Conservation (phyloP, 768 basidiomycete genomes). For the Kwoniella pini region DNA sequence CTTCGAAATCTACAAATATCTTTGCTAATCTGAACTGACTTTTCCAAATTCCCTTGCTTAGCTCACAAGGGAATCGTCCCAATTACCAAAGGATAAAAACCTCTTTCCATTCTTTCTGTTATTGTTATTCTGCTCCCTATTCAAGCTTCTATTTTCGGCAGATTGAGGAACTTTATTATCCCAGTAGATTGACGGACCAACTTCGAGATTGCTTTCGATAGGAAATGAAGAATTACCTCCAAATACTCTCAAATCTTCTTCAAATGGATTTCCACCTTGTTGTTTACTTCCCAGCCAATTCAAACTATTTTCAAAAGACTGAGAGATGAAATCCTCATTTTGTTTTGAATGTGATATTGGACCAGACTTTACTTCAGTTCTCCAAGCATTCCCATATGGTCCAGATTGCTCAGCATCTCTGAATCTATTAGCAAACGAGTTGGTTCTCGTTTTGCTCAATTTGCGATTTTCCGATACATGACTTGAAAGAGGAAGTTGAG, state of each 20-base stretch:
- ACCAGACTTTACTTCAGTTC: background rate
- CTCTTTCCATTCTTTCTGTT: too few species aligned
- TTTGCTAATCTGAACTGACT: too few species aligned
- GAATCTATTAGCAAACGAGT: background rate
- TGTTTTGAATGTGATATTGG: too few species aligned
- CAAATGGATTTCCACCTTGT: constrained; percentile 10
- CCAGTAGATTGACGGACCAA: too few species aligned
- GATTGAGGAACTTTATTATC: too few species aligned
- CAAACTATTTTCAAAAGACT: background rate
- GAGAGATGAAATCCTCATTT: background rate
- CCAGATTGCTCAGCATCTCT: background rate
- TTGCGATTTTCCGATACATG: background rate
- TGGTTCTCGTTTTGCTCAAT: background rate
- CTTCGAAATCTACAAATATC: too few species aligned
- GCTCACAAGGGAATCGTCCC: too few species aligned
- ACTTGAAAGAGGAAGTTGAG: background rate
- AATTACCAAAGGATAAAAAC: too few species aligned
- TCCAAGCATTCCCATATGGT: background rate
- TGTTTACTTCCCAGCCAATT: background rate
- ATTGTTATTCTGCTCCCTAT: too few species aligned
- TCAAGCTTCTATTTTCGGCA: too few species aligned
- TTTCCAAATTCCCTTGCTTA: too few species aligned
- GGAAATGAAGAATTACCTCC: background rate
- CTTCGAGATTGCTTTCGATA: too few species aligned
- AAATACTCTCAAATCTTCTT: constrained; percentile 3